These are phyloP conservation scores for Limonium bicolor DNA, from an alignment of 148 eudicot species.

Conservation along the genomic window DNA sequence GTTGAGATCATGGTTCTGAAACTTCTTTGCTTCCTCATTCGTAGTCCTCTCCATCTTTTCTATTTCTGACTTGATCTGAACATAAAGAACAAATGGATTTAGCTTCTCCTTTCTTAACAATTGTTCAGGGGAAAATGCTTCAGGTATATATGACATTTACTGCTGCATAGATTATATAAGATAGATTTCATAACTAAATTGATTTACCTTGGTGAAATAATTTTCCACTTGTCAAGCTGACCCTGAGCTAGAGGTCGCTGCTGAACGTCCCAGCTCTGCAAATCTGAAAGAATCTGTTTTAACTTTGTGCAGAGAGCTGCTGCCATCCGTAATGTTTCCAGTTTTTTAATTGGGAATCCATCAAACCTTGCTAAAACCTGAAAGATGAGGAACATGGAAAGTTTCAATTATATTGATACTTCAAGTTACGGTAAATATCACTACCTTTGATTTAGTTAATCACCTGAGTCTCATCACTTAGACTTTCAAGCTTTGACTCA, in stretches of 20 bases:
- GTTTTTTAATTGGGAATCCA: slow-evolving; percentile 71
- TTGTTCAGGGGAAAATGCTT: too few relatives aligned
- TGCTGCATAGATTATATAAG: too few relatives aligned
- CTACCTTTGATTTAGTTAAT: too few relatives aligned
- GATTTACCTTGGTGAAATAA: slow-evolving; percentile 83
- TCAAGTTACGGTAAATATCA: too few relatives aligned
- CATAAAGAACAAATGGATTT: not conserved
- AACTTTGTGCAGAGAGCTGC: slow-evolving; percentile 64
- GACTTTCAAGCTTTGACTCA: slow-evolving; percentile 82
- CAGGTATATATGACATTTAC: not conserved
- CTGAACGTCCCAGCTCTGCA: slow-evolving; percentile 67
- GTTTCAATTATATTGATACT: not conserved
- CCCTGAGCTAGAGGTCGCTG: slow-evolving; percentile 52
- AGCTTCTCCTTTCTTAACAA: not conserved
- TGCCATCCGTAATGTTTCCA: slow-evolving; percentile 89
- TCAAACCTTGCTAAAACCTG: slow-evolving; percentile 85
- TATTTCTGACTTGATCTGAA: slow-evolving; percentile 67
- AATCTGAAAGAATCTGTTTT: slow-evolving; percentile 34
- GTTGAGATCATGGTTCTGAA: slow-evolving; percentile 65
- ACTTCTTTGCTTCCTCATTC: slow-evolving; percentile 83
- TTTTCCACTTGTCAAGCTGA: slow-evolving; percentile 66
- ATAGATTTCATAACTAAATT: not conserved
- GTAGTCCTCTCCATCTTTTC: slow-evolving; percentile 75
- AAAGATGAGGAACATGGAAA: too few relatives aligned
- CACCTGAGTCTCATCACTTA: slow-evolving; percentile 92